Conservation (phyloP, 257 asterid genomes). For the Nicotiana attenuata region DNA sequence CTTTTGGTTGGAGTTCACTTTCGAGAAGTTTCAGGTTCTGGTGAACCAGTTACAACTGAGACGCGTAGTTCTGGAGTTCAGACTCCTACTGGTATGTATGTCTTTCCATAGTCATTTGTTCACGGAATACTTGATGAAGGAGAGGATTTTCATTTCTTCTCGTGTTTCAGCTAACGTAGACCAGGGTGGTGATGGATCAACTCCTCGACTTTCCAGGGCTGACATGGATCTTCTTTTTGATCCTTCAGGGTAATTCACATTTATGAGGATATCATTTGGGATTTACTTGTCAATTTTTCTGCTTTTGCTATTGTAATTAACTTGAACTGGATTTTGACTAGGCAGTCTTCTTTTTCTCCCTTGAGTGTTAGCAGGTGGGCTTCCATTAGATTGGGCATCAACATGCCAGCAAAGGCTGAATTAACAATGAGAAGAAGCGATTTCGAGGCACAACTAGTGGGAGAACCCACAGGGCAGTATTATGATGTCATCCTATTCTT, state of each 20-base stretch:
- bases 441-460: conserved; percentile 53
- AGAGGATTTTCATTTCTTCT: not conserved
- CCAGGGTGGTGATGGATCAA: conserved; percentile 24
- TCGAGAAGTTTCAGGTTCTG: conserved; percentile 53
- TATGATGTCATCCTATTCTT: conserved; percentile 73
- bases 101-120: not conserved
- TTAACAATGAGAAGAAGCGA: conserved; percentile 45
- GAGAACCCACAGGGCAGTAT: conserved; percentile 76
- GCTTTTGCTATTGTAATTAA: not conserved
- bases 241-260: conserved; percentile 30
- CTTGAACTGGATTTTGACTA: not conserved
- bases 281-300: not conserved
- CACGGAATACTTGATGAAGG: not conserved
- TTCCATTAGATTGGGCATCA: conserved; percentile 47
- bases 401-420: conserved; percentile 75
- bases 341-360: not conserved
- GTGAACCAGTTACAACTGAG: conserved; percentile 43
- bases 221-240: conserved; percentile 31
- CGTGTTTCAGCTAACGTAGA: conserved; percentile 28
- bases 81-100: conserved; percentile 33
- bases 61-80: conserved; percentile 19
- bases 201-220: conserved; percentile 29
- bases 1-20: conserved; percentile 86
- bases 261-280: not conserved
- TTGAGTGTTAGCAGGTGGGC: conserved; percentile 33